Base-by-base conservation (phyloP, 768 basidiomycete species). In the Leccinum obscurum region DNA sequence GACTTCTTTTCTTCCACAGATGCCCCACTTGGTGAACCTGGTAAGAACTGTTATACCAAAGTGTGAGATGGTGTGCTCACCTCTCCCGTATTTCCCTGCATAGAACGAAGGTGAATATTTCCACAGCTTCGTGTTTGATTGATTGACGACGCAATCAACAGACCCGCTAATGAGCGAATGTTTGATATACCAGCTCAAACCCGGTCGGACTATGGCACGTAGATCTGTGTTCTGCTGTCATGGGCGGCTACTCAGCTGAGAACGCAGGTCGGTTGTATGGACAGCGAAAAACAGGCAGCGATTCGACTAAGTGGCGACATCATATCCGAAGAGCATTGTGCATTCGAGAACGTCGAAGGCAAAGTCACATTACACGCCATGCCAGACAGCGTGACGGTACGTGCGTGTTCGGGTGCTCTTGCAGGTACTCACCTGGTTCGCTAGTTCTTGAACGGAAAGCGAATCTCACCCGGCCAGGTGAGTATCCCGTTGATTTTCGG, bases 161-260 rank as follows among this genome's bases (percentile, higher is more conserved):
- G 94, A 97, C 79, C 95, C 95, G 54, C 81, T 97, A 54, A 97
- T 97, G 94, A 93, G 92, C 71, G 95, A 97, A 78, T 95, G 93
- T 76, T 77, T 94, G 68, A 89, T 93, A 66, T 92, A 98, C 72
- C 95, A 96, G 71, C 82, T 98, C 67, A 96, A 96, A 72, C 84
- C 80, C 8, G 95, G 95, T 17, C 83, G 81, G 66, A 94, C 93
- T 4, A 81, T 89, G 68, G 92, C 86, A 73, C 57, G 83, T 77
- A 48, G 24, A 57, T 35, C 55, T 49, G 48, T 51, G 32, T 57
- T 54, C 9, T 52, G 46, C 39, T 35, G 52, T 54, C 39, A 13
- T 51, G 20, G 52, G 60, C 56, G 55, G 55, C 41, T 44, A n/a
- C 62, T 72, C 44, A 75, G 14, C 48, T 20, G 11, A 22, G 32